Conservation (phyloP, 2,329 filamentous ascomycete genomes). For the Sporothrix humicola region DNA sequence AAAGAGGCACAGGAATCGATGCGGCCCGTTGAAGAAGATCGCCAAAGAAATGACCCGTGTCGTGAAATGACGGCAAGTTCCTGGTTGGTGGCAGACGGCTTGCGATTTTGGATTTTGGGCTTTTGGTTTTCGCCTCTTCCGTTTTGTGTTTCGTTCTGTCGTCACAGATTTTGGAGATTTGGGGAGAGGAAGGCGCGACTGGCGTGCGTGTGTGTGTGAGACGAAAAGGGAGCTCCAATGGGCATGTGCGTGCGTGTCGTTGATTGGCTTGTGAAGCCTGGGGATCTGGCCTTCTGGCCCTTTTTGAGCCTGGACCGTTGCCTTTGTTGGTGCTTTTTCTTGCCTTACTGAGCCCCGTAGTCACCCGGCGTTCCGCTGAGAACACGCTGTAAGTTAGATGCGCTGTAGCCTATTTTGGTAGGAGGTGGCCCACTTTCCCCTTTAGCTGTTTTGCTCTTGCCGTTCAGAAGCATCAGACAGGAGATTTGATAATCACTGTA, state of each 20-base stretch:
- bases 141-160: conserved; percentile 16
- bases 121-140: background rate
- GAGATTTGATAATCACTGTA: background rate
- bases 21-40: background rate
- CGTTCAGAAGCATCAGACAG: background rate
- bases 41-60: background rate
- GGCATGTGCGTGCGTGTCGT: background rate
- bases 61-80: background rate
- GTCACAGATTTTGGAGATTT: conserved; percentile 20
- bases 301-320: background rate
- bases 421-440: background rate
- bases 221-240: background rate
- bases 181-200: conserved; percentile 7
- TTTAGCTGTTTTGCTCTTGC: background rate
- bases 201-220: background rate
- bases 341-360: conserved; percentile 21
- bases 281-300: background rate
- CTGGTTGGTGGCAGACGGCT: background rate
- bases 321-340: background rate
- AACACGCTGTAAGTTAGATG: conserved; percentile 9
- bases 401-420: background rate
- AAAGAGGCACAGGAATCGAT: background rate
- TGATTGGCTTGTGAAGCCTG: conserved; percentile 4
- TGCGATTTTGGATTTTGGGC: too few species aligned
- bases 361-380: conserved; percentile 14